These are phyloP conservation scores for Aspergillus hancockii DNA, from an alignment of 495 filamentous ascomycete genomes.

Conservation along the genomic window DNA sequence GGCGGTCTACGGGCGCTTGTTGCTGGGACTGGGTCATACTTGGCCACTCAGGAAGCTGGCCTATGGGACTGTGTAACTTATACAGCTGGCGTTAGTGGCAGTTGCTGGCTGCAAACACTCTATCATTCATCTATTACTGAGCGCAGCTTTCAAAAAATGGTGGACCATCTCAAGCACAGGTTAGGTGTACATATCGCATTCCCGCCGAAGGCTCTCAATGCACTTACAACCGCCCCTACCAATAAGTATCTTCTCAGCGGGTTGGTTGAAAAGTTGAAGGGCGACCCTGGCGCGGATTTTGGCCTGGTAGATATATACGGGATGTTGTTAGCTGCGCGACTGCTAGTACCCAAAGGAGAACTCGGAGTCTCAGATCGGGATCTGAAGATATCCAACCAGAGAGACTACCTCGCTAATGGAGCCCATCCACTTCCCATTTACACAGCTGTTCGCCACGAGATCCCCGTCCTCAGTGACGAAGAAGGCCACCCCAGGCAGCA, in stretches of 20 bases:
- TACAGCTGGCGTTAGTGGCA: constrained; percentile 90
- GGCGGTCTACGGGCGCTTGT: constrained; percentile 88
- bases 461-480: constrained; percentile 61
- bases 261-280: constrained; percentile 84
- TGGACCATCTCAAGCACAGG: constrained; percentile 83
- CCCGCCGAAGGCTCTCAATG: constrained; percentile 74
- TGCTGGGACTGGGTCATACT: constrained; percentile 80
- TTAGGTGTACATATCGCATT: constrained; percentile 88
- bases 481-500: constrained; percentile 20
- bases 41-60: constrained; percentile 78
- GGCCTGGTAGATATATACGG: constrained; percentile 93
- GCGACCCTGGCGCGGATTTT: constrained; percentile 76
- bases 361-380: constrained; percentile 71
- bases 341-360: constrained; percentile 84
- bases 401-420: constrained; percentile 68
- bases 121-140: constrained; percentile 82
- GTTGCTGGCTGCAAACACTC: constrained; percentile 90
- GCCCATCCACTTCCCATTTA: constrained; percentile 90
- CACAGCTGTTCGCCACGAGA: constrained; percentile 92
- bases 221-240: constrained; percentile 79
- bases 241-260: constrained; percentile 90
- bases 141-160: constrained; percentile 61
- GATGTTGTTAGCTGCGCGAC: constrained; percentile 74
- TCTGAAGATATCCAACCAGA: constrained; percentile 86
- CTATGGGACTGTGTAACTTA: constrained; percentile 94